A percentile compares a stretch with the other conserved stretches of the same genome.
Conservation (phyloP, 805 yeast genomes). For the Yamadazyma laniorum region DNA sequence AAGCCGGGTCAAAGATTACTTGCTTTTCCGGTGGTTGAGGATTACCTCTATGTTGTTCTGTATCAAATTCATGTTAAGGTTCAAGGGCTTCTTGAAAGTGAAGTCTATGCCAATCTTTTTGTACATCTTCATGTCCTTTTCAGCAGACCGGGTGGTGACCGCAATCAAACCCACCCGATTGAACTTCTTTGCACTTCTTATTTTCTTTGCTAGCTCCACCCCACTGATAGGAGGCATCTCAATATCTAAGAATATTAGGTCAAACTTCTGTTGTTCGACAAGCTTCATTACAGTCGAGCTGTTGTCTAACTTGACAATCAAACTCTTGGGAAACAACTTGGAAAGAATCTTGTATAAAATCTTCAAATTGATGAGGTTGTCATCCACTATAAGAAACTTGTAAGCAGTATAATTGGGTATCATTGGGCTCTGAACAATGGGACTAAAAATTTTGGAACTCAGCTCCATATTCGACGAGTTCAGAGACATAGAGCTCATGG, state of each 20-base stretch:
- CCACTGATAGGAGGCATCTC: conserved; percentile 47
- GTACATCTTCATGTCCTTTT: conserved; percentile 29
- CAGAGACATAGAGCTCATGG: conserved; percentile 8
- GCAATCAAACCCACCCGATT: conserved; percentile 35
- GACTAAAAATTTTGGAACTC: conserved; percentile 13
- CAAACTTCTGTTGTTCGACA: conserved; percentile 19
- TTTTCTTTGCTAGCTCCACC: conserved; percentile 30
- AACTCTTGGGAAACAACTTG: conserved; percentile 34
- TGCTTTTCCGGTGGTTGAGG: conserved; percentile 13
- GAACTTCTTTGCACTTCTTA: conserved; percentile 15
- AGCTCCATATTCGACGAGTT: conserved; percentile 7
- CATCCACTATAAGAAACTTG: conserved; percentile 37
- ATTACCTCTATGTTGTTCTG: conserved; percentile 16
- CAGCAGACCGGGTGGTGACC: conserved; percentile 35
- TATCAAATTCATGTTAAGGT: conserved; percentile 17
- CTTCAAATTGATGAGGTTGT: conserved; percentile 39
- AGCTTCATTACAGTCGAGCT: conserved; percentile 25
- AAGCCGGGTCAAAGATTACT: conserved; percentile 2
- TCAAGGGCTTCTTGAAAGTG: conserved; percentile 42
- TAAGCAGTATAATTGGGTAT: conserved; percentile 18
- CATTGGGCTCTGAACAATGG: conserved; percentile 14
- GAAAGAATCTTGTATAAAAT: conserved; percentile 31
- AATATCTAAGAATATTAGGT: conserved; percentile 41
- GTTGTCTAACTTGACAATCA: conserved; percentile 28
- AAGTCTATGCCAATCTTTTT: conserved; percentile 37